phyloP scores from a whole-genome alignment of 805 yeast genomes.

The Hermanozyma aechmeae region DNA sequence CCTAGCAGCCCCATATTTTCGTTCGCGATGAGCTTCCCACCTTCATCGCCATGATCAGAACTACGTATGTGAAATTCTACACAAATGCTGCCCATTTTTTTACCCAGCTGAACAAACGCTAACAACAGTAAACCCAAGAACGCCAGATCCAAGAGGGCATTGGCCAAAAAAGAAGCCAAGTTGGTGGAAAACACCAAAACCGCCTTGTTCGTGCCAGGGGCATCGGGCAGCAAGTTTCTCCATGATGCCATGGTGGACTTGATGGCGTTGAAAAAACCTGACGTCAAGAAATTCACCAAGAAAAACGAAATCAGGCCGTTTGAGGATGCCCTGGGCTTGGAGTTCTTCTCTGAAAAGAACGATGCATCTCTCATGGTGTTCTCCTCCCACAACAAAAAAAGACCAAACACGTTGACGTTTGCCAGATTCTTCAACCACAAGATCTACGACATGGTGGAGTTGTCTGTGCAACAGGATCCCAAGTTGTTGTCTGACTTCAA shows the following conservation, averaged over 20 bases:
- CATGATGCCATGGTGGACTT: constrained; percentile 89
- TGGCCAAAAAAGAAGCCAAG: constrained; percentile 83
- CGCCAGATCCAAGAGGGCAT: constrained; percentile 91
- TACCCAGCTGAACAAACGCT: constrained; percentile 6
- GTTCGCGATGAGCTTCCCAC: background rate
- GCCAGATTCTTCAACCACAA: constrained; percentile 84
- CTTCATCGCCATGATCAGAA: constrained; percentile 23
- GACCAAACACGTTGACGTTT: constrained; percentile 87
- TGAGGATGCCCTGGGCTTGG: constrained; percentile 78
- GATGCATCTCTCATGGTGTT: constrained; percentile 81
- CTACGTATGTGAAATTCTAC: constrained; percentile 18
- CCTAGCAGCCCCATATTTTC: too few relatives aligned
- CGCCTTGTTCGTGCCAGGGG: constrained; percentile 88
- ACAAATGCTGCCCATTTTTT: background rate
- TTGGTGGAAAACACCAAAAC: constrained; percentile 81
- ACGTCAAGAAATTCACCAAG: constrained; percentile 74
- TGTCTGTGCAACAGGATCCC: constrained; percentile 54
- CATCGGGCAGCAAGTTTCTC: constrained; percentile 64
- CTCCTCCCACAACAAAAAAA: constrained; percentile 74
- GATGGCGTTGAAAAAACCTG: constrained; percentile 85
- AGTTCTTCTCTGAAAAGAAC: constrained; percentile 91
- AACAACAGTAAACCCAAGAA: constrained; percentile 71
- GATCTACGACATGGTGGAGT: constrained; percentile 89
- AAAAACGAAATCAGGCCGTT: constrained; percentile 89
- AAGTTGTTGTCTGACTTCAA: constrained; percentile 76